These are phyloP conservation scores for Zymoseptoria brevis DNA, from an alignment of 2,329 filamentous ascomycete species.

Conservation along the genomic window DNA sequence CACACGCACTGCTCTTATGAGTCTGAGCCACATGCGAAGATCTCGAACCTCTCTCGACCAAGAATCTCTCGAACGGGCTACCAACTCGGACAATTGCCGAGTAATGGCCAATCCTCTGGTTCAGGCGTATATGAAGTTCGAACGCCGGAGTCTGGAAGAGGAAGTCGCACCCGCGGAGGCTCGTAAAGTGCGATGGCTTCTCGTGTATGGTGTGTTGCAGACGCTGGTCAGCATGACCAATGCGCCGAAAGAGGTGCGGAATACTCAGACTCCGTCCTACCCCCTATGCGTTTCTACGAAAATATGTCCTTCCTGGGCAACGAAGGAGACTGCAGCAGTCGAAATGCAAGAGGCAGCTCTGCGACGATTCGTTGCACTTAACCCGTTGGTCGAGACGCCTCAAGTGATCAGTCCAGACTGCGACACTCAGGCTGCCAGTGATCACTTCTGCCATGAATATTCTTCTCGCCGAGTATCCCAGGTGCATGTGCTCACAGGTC, in stretches of 20 bases:
- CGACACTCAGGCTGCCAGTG: conserved; percentile 34
- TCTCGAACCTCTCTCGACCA: conserved; percentile 4
- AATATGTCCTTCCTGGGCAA: conserved; percentile 34
- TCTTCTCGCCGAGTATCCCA: conserved; percentile 15
- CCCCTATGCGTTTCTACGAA: conserved; percentile 44
- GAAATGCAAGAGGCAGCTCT: not conserved
- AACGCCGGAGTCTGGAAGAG: conserved; percentile 52
- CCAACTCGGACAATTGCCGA: conserved; percentile 35
- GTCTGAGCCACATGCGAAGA: conserved; percentile 21
- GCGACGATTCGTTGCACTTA: conserved; percentile 2
- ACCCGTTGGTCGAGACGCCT: conserved; percentile 14
- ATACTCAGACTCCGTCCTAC: conserved; percentile 51
- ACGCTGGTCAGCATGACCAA: conserved; percentile 58
- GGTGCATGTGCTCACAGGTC: conserved; percentile 12
- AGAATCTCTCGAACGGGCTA: conserved; percentile 41
- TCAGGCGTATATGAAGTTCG: conserved; percentile 61
- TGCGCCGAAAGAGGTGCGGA: conserved; percentile 53
- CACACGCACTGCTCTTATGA: conserved; percentile 27
- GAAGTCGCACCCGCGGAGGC: conserved; percentile 57
- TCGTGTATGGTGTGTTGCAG: conserved; percentile 67
- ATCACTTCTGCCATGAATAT: conserved; percentile 25
- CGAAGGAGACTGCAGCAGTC: conserved; percentile 1
- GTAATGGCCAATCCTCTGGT: conserved; percentile 48
- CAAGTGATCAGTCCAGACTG: conserved; percentile 40
- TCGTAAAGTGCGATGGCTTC: conserved; percentile 69